Base-by-base conservation (phyloP, 441 rosid genomes). In the California macrophylla region DNA sequence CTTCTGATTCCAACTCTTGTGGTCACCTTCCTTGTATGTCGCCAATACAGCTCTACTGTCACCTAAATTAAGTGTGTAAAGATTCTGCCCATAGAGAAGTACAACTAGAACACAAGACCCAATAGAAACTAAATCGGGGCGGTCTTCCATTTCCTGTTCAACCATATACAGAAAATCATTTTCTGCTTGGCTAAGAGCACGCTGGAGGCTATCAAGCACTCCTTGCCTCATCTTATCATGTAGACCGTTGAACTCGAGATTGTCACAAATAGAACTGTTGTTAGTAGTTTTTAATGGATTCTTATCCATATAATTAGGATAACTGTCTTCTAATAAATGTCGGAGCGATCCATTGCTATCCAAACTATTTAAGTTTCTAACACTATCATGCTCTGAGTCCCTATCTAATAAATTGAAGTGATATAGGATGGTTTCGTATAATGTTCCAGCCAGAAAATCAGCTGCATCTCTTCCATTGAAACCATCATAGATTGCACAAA, bases 401-500 rank as follows among this genome's bases (percentile, higher is more conserved):
- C 76, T 74, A 64, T 85, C 88, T 64, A 85, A 80, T 20, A 83
- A 69, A 77, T 80, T 86, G 12, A 86, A 80, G 66, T 84, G 77
- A 66, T 71, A 81, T 68, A 85, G 79, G 72, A 93, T 82, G 63
- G 85, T 82, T 78, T 93, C 95, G 60, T 89, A 93, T 66, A 93
- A 77, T 61, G 97, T 93, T 64, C 95, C 96, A 29, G 96, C 95
- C 74, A 91, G 83, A 86, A 91, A 93, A 82, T 93, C 97, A 77
- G 97, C 97, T 9, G 98, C 98, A 78, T 91, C 98, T 76, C 97
- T 84, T 66, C 98, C 97, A 66, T 93, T 93, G 67, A 93, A 91
- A 2, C 98, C 97, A 36, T 89, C 98, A 68, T 87, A 93, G 30
- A 93, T 89, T 6, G 89, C 95, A 40, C 98, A 91, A 64, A 89